Evolutionary conservation across 352 stramenopile species (phyloP).

Genomic region (Phytophthora nicotianae): DNA sequence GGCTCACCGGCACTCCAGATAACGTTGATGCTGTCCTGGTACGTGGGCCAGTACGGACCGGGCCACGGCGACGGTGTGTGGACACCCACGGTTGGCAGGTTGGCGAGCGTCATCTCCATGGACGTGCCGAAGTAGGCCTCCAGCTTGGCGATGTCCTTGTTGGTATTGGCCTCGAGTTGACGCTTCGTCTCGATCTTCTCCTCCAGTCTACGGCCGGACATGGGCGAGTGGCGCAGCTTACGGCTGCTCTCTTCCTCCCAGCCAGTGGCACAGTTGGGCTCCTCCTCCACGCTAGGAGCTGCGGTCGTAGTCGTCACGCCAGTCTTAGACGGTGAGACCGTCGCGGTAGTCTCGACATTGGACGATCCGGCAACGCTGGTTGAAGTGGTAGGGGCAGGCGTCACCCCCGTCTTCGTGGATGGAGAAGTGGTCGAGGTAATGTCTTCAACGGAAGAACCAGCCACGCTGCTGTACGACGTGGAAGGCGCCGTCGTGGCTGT

Average conservation of each 20-base stretch:
- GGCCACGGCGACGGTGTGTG: slow-evolving; percentile 41
- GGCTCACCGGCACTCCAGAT: slow-evolving; percentile 13
- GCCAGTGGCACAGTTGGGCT: slow-evolving; percentile 27
- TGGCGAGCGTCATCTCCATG: slow-evolving; percentile 32
- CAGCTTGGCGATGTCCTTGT: slow-evolving; percentile 34
- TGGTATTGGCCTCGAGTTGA: slow-evolving; percentile 19
- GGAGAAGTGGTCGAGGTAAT: background rate
- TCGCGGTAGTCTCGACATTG: background rate
- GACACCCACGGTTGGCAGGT: slow-evolving; percentile 26
- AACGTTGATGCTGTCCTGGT: slow-evolving; percentile 73
- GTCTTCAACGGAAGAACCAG: background rate
- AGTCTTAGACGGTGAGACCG: slow-evolving; percentile 4
- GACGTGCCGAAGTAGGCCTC: slow-evolving; percentile 29
- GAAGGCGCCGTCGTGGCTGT: background rate
- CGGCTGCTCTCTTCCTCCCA: slow-evolving; percentile 25
- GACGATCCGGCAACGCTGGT: slow-evolving; percentile 8
- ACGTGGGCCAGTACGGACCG: slow-evolving; percentile 64
- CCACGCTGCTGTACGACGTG: slow-evolving; percentile 6
- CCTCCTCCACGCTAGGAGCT: slow-evolving; percentile 18
- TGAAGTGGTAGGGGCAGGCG: slow-evolving; percentile 7
- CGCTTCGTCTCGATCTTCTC: slow-evolving; percentile 24
- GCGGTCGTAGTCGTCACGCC: slow-evolving; percentile 11
- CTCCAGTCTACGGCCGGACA: slow-evolving; percentile 8
- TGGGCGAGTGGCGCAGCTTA: slow-evolving; percentile 18
- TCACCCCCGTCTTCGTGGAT: slow-evolving; percentile 7